A percentile compares a stretch with the other conserved stretches of the same genome.
Conservation (phyloP, 306 rosid genomes). For the Albizia julibrissin region DNA sequence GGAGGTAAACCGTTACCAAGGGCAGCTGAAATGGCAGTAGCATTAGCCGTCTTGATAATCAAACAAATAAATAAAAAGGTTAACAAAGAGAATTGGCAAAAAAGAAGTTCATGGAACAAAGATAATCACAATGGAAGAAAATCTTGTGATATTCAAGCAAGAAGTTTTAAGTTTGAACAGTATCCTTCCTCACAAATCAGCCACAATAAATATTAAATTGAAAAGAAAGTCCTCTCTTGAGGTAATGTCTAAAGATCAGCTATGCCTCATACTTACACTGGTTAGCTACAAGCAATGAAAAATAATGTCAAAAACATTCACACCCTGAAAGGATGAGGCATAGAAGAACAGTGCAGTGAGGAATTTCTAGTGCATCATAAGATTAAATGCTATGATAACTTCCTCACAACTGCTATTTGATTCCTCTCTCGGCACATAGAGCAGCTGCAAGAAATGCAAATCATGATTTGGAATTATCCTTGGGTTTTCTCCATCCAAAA, state of each 20-base stretch:
- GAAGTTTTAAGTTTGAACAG: neutral
- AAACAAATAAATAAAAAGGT: constrained; percentile 12
- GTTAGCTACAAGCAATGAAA: neutral
- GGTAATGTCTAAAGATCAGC: no score
- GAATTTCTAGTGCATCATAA: constrained; percentile 2
- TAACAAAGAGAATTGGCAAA: neutral
- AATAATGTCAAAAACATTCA: neutral
- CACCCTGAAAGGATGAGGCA: neutral
- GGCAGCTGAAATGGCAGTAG: constrained; percentile 89
- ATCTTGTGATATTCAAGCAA: neutral
- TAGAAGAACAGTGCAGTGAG: neutral
- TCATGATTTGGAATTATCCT: no score
- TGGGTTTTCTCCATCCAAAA: neutral
- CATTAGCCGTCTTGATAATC: constrained; percentile 72
- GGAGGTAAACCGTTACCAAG: constrained; percentile 95
- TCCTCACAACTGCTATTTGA: constrained; percentile 23
- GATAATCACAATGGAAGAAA: neutral
- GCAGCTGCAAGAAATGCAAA: constrained; percentile 64
- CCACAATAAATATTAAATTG: neutral
- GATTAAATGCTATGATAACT: constrained; percentile 26
- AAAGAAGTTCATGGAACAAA: neutral
- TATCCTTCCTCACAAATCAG: neutral
- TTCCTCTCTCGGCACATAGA: constrained; percentile 71
- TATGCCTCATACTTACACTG: neutral
- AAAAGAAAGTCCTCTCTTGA: neutral